Percentiles rank a stretch among this genome's conserved stretches.
Evolutionary conservation across 805 yeast species (phyloP).

Genomic region (Cyberlindnera mrakii): DNA sequence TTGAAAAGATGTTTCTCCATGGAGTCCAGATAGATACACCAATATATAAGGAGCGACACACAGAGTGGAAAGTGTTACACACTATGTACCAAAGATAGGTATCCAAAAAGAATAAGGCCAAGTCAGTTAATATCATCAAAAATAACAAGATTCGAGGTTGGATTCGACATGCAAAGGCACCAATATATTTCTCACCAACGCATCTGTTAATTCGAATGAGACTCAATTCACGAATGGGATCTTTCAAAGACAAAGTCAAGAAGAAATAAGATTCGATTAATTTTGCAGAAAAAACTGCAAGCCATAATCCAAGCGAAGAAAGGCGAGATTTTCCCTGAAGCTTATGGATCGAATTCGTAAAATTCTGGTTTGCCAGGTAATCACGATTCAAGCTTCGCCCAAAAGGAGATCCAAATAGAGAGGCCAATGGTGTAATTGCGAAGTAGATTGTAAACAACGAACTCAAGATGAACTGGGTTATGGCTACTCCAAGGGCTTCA

Average conservation of each 20-base stretch:
- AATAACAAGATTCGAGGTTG: slow-evolving; percentile 54
- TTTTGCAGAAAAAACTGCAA: slow-evolving; percentile 60
- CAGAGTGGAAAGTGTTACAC: slow-evolving; percentile 71
- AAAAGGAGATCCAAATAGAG: slow-evolving; percentile 40
- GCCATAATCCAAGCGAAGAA: slow-evolving; percentile 67
- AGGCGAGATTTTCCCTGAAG: slow-evolving; percentile 47
- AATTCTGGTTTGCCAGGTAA: slow-evolving; percentile 46
- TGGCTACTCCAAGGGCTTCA: slow-evolving; percentile 39
- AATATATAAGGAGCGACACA: slow-evolving; percentile 59
- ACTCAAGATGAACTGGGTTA: slow-evolving; percentile 52
- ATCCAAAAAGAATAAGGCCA: slow-evolving; percentile 68
- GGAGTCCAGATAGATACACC: slow-evolving; percentile 88
- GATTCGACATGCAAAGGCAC: slow-evolving; percentile 42
- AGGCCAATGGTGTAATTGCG: slow-evolving; percentile 56
- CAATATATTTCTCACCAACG: slow-evolving; percentile 53
- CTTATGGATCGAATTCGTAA: slow-evolving; percentile 53
- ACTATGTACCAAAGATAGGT: slow-evolving; percentile 83
- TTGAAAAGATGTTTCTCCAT: slow-evolving; percentile 74
- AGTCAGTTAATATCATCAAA: slow-evolving; percentile 53
- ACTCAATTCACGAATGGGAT: slow-evolving; percentile 65
- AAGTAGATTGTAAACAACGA: slow-evolving; percentile 48
- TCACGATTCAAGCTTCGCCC: slow-evolving; percentile 28
- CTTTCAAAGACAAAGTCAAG: slow-evolving; percentile 63
- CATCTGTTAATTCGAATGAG: slow-evolving; percentile 51
- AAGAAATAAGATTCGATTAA: slow-evolving; percentile 75